Conservation (phyloP, 345 rosid genomes). For the Pistacia atlantica region DNA sequence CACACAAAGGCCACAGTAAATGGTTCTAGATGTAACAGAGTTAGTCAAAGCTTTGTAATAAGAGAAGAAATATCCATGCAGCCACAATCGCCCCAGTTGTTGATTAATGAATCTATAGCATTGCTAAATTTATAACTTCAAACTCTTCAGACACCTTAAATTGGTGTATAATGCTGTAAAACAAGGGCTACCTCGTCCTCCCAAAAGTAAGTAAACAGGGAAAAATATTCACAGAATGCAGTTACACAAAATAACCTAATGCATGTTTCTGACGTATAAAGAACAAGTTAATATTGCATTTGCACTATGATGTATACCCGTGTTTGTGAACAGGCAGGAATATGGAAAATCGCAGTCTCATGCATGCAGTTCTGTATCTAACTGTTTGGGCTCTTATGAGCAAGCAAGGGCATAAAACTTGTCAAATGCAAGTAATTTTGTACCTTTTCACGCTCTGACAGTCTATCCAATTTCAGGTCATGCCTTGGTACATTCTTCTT, state of each 20-base stretch:
- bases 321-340: background rate
- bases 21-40: background rate
- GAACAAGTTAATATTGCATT: background rate
- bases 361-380: conserved; percentile 16
- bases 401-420: conserved; percentile 2
- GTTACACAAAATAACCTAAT: conserved; percentile 5
- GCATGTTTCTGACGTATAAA: background rate
- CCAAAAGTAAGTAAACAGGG: conserved; percentile 3
- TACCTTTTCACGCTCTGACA: conserved; percentile 89
- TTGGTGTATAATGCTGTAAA: background rate
- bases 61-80: background rate
- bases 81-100: conserved; percentile 1
- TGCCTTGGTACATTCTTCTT: conserved; percentile 47
- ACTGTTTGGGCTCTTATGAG: conserved; percentile 71
- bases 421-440: conserved; percentile 17
- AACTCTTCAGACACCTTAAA: background rate
- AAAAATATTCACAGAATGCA: background rate
- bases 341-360: conserved; percentile 10
- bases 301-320: background rate
- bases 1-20: conserved; percentile 13
- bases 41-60: background rate
- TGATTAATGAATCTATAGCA: conserved; percentile 2
- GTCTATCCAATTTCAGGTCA: conserved; percentile 65
- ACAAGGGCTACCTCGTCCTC: background rate
- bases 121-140: background rate